phyloP scores from a whole-genome alignment of 495 filamentous ascomycete genomes.

The Aspergillus bertholletiae region DNA sequence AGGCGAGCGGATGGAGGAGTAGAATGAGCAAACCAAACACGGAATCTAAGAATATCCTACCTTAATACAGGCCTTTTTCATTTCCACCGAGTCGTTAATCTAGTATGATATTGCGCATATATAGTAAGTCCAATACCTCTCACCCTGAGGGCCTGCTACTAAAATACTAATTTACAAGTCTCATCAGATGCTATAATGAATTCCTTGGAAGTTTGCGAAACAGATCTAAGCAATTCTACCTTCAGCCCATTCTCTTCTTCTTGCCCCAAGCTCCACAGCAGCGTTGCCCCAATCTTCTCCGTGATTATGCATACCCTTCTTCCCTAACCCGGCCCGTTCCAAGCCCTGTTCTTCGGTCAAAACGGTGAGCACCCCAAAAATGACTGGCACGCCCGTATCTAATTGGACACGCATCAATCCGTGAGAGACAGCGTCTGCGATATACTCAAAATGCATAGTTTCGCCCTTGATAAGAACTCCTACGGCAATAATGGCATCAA shows the following conservation, averaged over 20 bases:
- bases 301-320: slow-evolving; percentile 66
- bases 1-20: slow-evolving; percentile 76
- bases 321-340: slow-evolving; percentile 74
- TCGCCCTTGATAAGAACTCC: slow-evolving; percentile 97
- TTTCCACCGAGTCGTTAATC: background rate
- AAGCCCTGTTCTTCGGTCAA: slow-evolving; percentile 83
- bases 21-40: slow-evolving; percentile 21
- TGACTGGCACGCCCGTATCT: slow-evolving; percentile 80
- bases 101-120: background rate
- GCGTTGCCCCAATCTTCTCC: slow-evolving; percentile 82
- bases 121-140: background rate
- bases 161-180: background rate
- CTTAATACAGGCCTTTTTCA: background rate
- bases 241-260: slow-evolving; percentile 43
- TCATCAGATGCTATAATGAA: background rate
- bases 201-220: background rate
- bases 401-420: slow-evolving; percentile 93
- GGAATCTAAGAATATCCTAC: background rate
- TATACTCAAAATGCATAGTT: slow-evolving; percentile 99
- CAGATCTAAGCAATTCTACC: slow-evolving; percentile 35
- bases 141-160: background rate
- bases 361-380: slow-evolving; percentile 91
- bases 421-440: slow-evolving; percentile 83
- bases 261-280: slow-evolving; percentile 49
- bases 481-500: slow-evolving; percentile 92